Evolutionary conservation across 2,329 filamentous ascomycete species (phyloP), one percentile per base, ranked within the genome.

Genomic region (Diplocarpon rosae): DNA sequence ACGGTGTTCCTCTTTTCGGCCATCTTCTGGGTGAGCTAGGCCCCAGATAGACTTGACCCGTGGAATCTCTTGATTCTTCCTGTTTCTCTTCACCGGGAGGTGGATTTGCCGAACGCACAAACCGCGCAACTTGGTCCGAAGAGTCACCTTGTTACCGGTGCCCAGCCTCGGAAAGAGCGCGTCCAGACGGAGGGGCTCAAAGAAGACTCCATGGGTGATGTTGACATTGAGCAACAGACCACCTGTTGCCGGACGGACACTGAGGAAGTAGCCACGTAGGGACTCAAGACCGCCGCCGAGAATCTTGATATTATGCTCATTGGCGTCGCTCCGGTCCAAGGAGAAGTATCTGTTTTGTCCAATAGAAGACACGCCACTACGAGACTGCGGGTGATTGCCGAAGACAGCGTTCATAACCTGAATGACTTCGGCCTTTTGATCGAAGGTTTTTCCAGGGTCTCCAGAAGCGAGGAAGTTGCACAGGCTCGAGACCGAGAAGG

Each of bases 141-240:
- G 36, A 3, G 36, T 56, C 11, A 40, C 15, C 41, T 37, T 47
- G 36, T 53, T 55, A 5, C 46, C 53, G 3, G 47, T 46, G 9
- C 59, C 56, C 36, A 63, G 63, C 20, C 59, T 56, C 0, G 42
- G 30, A 10, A 72, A 65, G 0, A 72, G 45, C 0, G 52, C 29
- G 2, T 40, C 43, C 15, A 79, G 58, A 2, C 62, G 59, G 1
- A 65, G 66, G 1, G 66, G 53, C 50, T 73, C 66, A 59, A 76
- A 78, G 54, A 77, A 80, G 0, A 76, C 74, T 2, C 69, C 67
- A 36, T 72, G 72, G 8, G 74, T 74, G 20, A 81, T 75, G 46
- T 83, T 79, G 2, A 82, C 64, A 45, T 83, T 83, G 11, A 82
- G 59, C 1, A 83, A 56, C 4, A 82, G 63, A 3, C 76, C 68